Percentiles rank a stretch among this genome's conserved stretches.
Evolutionary conservation across 345 rosid genomes (phyloP).

Genomic region (Brassica rapa): DNA sequence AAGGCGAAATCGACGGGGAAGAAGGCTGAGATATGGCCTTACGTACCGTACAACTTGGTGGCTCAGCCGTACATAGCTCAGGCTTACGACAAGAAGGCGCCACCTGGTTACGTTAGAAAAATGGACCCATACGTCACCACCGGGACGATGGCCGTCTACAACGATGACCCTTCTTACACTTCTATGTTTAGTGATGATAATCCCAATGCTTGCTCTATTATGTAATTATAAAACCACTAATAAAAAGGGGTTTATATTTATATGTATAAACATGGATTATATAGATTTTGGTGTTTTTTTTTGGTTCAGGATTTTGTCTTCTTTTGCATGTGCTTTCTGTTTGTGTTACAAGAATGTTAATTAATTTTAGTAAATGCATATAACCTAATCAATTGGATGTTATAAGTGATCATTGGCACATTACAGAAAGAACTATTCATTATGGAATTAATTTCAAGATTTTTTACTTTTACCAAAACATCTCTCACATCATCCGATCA

Average conservation of each 20-base stretch:
- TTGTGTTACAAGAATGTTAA: conserved; percentile 21
- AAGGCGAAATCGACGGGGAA: conserved; percentile 90
- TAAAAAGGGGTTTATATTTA: neutral
- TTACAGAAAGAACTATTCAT: neutral
- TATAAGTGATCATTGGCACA: neutral
- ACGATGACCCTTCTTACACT: conserved; percentile 60
- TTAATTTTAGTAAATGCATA: neutral
- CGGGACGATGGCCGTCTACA: conserved; percentile 47
- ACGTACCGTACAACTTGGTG: conserved; percentile 83
- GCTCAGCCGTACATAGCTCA: conserved; percentile 74
- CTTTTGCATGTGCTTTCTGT: conserved; percentile 33
- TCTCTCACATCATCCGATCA: neutral
- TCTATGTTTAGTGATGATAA: conserved; percentile 81
- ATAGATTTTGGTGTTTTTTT: conserved; percentile 20
- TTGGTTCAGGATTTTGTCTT: conserved; percentile 23
- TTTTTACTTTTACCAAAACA: neutral
- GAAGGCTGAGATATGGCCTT: conserved; percentile 96
- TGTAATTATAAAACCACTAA: conserved; percentile 43
- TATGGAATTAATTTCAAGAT: neutral
- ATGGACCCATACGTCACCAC: conserved; percentile 49
- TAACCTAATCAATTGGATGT: conserved; percentile 6
- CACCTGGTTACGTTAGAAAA: conserved; percentile 87
- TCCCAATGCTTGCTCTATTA: conserved; percentile 89
- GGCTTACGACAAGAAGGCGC: conserved; percentile 95
- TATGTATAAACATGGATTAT: conserved; percentile 7